Evolutionary conservation across 768 basidiomycete species (phyloP).

Genomic region (Suillus subaureus): DNA sequence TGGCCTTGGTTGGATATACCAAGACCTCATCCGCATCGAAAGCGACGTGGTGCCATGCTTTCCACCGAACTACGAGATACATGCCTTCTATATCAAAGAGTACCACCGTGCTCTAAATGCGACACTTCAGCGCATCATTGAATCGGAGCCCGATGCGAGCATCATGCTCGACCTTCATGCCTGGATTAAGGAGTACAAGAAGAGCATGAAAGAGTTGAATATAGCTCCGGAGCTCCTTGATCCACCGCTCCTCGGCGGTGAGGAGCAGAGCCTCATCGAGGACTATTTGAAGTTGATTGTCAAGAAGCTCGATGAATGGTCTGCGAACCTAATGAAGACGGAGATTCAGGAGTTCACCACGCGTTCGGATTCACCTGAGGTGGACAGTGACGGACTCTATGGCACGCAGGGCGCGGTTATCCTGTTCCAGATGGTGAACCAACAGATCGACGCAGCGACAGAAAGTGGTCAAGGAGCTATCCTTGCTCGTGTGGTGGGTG

Average conservation of each 20-base stretch:
- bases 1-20: constrained; percentile 86
- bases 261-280: constrained; percentile 91
- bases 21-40: constrained; percentile 93
- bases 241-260: constrained; percentile 92
- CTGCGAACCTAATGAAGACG: constrained; percentile 88
- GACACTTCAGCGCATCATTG: constrained; percentile 69
- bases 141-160: constrained; percentile 83
- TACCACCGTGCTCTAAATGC: constrained; percentile 87
- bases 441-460: constrained; percentile 91
- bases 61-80: constrained; percentile 90
- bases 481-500: constrained; percentile 86
- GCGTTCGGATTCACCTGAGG: constrained; percentile 84
- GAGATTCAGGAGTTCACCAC: constrained; percentile 84
- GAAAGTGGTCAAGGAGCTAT: constrained; percentile 97
- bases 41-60: constrained; percentile 89
- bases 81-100: constrained; percentile 77
- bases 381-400: constrained; percentile 87
- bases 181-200: constrained; percentile 96
- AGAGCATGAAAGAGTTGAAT: constrained; percentile 92
- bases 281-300: constrained; percentile 94
- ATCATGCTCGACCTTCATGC: constrained; percentile 83
- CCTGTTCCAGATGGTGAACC: constrained; percentile 97
- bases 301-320: constrained; percentile 97
- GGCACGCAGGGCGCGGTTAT: constrained; percentile 92
- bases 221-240: constrained; percentile 80